Evolutionary conservation across 305 asterid species (phyloP).

Genomic region (Solanum hybrid): DNA sequence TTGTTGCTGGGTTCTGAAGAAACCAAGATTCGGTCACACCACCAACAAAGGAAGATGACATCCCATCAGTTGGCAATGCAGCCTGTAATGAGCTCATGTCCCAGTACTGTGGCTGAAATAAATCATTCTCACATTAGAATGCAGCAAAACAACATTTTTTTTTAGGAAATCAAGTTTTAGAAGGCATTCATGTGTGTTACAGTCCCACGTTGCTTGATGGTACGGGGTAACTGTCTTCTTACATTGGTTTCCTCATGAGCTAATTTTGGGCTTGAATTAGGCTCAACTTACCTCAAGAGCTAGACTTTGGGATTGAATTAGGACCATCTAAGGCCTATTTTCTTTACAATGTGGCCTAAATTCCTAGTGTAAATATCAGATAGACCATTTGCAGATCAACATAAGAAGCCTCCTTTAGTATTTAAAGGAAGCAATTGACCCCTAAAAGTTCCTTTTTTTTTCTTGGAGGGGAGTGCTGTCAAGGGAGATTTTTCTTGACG

Average conservation of each 20-base stretch:
- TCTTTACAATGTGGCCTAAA: neutral
- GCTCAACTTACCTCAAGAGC: neutral
- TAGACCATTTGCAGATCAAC: neutral
- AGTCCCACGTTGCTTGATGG: neutral
- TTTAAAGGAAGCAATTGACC: neutral
- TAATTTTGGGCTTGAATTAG: neutral
- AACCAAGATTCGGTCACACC: constrained; percentile 50
- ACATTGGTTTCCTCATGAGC: neutral
- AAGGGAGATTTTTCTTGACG: neutral
- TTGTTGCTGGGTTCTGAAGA: constrained; percentile 34
- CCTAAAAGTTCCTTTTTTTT: neutral
- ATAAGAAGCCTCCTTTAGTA: neutral
- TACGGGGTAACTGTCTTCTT: neutral
- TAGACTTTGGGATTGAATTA: neutral
- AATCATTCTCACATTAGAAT: constrained; percentile 14
- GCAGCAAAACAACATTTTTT: neutral
- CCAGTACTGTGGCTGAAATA: constrained; percentile 50
- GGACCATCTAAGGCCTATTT: neutral
- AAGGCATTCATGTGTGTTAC: neutral
- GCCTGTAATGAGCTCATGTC: constrained; percentile 69
- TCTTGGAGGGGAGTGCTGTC: neutral
- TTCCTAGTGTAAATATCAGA: neutral
- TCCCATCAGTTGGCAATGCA: constrained; percentile 49
- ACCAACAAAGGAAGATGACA: constrained; percentile 38
- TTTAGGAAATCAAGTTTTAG: neutral